Evolutionary conservation across 164 flowering plant genomes (phyloP).

Genomic region (Chloranthus sessilifolius): DNA sequence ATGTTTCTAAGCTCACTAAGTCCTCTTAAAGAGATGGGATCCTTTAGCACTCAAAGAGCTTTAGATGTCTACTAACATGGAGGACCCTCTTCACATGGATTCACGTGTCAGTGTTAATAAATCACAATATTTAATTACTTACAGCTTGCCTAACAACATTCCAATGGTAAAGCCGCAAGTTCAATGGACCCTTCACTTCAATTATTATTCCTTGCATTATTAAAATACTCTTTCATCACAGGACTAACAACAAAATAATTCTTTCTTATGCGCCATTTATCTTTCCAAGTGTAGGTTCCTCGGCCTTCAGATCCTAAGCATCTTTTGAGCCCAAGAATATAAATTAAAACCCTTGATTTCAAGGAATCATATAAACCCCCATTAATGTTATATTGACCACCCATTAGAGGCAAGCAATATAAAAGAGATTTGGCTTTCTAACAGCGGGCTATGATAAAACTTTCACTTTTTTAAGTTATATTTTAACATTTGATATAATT

Average conservation of each 20-base stretch:
- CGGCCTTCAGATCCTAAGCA: slow-evolving; percentile 9
- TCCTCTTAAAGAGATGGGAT: neutral
- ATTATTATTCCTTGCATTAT: slow-evolving; percentile 15
- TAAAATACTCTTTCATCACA: slow-evolving; percentile 10
- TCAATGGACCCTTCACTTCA: slow-evolving; percentile 20
- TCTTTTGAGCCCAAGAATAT: slow-evolving; percentile 20
- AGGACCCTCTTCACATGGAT: slow-evolving; percentile 57
- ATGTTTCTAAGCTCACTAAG: neutral
- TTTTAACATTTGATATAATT: slow-evolving; percentile 16
- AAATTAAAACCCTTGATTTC: slow-evolving; percentile 14
- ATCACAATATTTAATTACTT: slow-evolving; percentile 13
- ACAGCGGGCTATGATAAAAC: no score
- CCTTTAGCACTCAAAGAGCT: slow-evolving; percentile 1
- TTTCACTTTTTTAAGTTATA: no score
- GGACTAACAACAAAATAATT: slow-evolving; percentile 14
- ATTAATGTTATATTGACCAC: slow-evolving; percentile 26
- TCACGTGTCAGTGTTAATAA: slow-evolving; percentile 33
- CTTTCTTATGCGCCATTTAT: slow-evolving; percentile 12
- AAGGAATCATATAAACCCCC: slow-evolving; percentile 20
- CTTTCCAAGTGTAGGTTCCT: slow-evolving; percentile 7
- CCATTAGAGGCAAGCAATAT: slow-evolving; percentile 13
- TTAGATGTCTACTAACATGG: slow-evolving; percentile 17
- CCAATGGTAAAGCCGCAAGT: slow-evolving; percentile 23
- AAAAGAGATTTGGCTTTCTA: no score
- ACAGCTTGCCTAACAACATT: slow-evolving; percentile 28